Conservation (phyloP, 306 rosid genomes). For the Casuarina cunninghamiana region DNA sequence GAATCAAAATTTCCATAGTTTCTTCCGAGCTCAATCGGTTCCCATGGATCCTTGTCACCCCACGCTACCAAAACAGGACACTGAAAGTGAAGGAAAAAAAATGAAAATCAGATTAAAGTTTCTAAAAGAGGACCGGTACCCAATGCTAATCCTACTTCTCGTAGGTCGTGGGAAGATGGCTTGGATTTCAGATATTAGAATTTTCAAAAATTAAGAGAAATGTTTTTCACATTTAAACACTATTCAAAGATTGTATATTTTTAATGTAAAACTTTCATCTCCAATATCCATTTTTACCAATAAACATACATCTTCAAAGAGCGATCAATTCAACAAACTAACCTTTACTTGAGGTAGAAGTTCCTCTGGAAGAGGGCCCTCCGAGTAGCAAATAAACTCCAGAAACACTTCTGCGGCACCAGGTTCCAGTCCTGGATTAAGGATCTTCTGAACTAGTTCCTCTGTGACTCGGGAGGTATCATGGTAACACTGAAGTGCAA, state of each 20-base stretch:
- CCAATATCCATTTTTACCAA: too few species aligned
- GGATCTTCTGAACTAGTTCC: conserved; percentile 79
- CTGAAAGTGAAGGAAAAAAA: conserved; percentile 40
- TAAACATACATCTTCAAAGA: too few species aligned
- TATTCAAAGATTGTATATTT: too few species aligned
- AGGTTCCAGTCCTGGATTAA: conserved; percentile 87
- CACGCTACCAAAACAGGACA: conserved; percentile 90
- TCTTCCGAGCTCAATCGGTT: conserved; percentile 84
- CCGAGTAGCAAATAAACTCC: conserved; percentile 92
- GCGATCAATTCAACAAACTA: conserved; percentile 25
- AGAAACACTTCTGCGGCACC: conserved; percentile 94
- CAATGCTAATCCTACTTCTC: neutral
- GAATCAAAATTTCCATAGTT: conserved; percentile 57
- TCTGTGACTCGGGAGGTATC: conserved; percentile 87
- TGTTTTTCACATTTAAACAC: too few species aligned
- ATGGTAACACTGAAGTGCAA: conserved; percentile 78
- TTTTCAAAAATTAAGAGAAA: too few species aligned
- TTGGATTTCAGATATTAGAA: neutral
- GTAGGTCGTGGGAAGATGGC: neutral
- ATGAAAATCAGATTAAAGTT: neutral
- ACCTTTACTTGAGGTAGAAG: conserved; percentile 85
- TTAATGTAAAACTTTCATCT: too few species aligned
- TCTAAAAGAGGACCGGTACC: neutral
- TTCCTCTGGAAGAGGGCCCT: conserved; percentile 96
- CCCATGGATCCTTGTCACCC: conserved; percentile 99